Percentiles rank a stretch among this genome's conserved stretches.
Conservation (phyloP, 768 basidiomycete species). For the Boletales sp. region DNA sequence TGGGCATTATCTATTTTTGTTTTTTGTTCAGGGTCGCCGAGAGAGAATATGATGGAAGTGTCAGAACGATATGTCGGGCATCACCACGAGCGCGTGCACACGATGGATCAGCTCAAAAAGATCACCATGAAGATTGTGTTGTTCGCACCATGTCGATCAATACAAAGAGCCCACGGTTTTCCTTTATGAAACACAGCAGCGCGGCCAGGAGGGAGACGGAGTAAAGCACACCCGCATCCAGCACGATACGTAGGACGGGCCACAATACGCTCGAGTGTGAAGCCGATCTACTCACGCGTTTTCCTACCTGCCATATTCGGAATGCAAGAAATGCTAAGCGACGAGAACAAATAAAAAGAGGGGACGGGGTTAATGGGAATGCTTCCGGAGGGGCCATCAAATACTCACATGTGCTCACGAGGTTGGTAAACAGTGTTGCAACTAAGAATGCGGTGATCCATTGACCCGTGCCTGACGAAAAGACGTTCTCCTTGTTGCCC, state of each 20-base stretch:
- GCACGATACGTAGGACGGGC: slow-evolving; percentile 20
- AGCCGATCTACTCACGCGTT: background rate
- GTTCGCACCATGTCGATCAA: slow-evolving; percentile 22
- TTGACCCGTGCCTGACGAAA: slow-evolving; percentile 10
- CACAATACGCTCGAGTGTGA: slow-evolving; percentile 7
- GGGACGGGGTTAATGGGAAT: background rate
- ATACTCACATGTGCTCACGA: slow-evolving; percentile 11
- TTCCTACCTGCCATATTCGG: slow-evolving; percentile 23
- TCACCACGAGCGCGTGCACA: too few relatives aligned
- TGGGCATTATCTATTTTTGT: slow-evolving; percentile 16
- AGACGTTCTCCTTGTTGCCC: slow-evolving; percentile 9
- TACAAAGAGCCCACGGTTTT: slow-evolving; percentile 18
- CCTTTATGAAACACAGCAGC: slow-evolving; percentile 19
- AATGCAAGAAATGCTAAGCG: slow-evolving; percentile 20
- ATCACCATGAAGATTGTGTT: background rate
- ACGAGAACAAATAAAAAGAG: too few relatives aligned
- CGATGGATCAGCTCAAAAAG: background rate
- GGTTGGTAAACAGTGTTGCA: slow-evolving; percentile 18
- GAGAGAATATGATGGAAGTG: background rate
- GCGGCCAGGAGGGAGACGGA: slow-evolving; percentile 20
- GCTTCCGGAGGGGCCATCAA: background rate
- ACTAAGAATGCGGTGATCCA: slow-evolving; percentile 24
- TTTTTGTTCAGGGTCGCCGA: background rate
- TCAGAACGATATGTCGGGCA: background rate
- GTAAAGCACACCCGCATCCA: slow-evolving; percentile 23